These are phyloP conservation scores for Vanrija sp. DNA, from an alignment of 1,284 basidiomycete genomes.

Conservation along the genomic window DNA sequence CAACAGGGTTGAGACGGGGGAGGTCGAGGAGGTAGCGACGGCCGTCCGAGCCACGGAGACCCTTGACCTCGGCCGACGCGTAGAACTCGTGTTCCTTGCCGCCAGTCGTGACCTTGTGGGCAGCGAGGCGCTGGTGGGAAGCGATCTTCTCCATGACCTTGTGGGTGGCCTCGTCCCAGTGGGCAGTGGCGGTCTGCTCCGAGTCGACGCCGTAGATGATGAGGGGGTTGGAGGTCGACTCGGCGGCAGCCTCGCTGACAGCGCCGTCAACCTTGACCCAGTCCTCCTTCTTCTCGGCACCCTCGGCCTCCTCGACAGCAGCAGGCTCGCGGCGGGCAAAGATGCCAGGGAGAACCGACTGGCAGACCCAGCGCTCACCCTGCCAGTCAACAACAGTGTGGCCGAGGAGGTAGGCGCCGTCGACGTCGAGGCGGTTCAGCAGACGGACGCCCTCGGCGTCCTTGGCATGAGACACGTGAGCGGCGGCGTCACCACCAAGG, in stretches of 20 bases:
- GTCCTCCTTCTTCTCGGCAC: slow-evolving; percentile 43
- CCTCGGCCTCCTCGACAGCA: slow-evolving; percentile 26
- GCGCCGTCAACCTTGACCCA: slow-evolving; percentile 52
- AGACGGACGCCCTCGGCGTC: slow-evolving; percentile 55
- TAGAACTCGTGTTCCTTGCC: slow-evolving; percentile 52
- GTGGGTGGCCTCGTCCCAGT: slow-evolving; percentile 53
- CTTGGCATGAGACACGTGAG: slow-evolving; percentile 56
- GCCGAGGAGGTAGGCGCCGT: slow-evolving; percentile 76
- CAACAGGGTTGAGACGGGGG: slow-evolving; percentile 54
- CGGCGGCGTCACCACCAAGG: slow-evolving; percentile 57
- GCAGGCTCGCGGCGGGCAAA: slow-evolving; percentile 49
- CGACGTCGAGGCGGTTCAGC: slow-evolving; percentile 59
- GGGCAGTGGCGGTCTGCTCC: slow-evolving; percentile 51
- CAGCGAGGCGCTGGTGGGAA: slow-evolving; percentile 52
- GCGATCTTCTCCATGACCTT: slow-evolving; percentile 54
- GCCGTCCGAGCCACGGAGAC: slow-evolving; percentile 56
- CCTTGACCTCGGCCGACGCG: slow-evolving; percentile 57
- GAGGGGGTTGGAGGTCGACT: slow-evolving; percentile 50
- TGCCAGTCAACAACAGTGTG: slow-evolving; percentile 57
- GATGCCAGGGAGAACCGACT: slow-evolving; percentile 57
- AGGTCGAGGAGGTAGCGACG: slow-evolving; percentile 57
- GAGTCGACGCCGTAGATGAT: slow-evolving; percentile 58
- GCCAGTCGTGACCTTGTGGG: slow-evolving; percentile 52
- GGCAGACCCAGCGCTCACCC: slow-evolving; percentile 58
- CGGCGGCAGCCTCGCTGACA: slow-evolving; percentile 58